Conservation (phyloP, 768 basidiomycete genomes). For the Russula lepida region DNA sequence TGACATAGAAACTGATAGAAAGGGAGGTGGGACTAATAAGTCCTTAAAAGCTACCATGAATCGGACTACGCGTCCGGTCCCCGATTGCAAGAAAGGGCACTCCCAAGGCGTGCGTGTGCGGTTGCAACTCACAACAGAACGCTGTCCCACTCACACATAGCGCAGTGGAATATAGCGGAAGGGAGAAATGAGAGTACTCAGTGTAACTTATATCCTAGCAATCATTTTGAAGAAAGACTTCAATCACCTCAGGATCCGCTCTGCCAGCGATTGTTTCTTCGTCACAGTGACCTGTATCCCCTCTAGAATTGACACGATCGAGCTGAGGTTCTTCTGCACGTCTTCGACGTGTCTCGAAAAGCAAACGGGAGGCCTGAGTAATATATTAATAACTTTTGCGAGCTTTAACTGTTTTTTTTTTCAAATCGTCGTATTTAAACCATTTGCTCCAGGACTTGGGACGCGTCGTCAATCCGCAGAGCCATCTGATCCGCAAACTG, state of each 20-base stretch:
- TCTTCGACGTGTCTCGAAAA: background rate
- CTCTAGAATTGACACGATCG: slow-evolving; percentile 11
- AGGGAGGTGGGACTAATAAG: too few relatives aligned
- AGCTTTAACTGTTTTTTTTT: slow-evolving; percentile 10
- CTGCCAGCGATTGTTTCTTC: background rate
- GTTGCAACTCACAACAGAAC: too few relatives aligned
- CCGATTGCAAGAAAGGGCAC: too few relatives aligned
- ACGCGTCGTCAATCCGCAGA: slow-evolving; percentile 4
- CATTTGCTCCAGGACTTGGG: slow-evolving; percentile 4
- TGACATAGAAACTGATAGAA: too few relatives aligned
- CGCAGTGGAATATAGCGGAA: background rate
- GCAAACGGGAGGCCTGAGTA: background rate
- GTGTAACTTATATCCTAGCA: background rate
- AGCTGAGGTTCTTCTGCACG: background rate
- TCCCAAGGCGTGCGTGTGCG: too few relatives aligned
- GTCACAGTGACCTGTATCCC: background rate
- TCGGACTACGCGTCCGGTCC: too few relatives aligned
- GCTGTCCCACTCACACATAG: background rate
- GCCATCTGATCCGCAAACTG: slow-evolving; percentile 10
- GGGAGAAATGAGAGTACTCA: background rate
- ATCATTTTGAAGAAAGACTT: slow-evolving; percentile 5
- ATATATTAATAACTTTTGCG: slow-evolving; percentile 10
- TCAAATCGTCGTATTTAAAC: background rate
- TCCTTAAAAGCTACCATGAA: too few relatives aligned
- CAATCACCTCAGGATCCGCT: slow-evolving; percentile 7